These are phyloP conservation scores for Cruciata laevipes DNA, from an alignment of 257 asterid species.

Conservation along the genomic window DNA sequence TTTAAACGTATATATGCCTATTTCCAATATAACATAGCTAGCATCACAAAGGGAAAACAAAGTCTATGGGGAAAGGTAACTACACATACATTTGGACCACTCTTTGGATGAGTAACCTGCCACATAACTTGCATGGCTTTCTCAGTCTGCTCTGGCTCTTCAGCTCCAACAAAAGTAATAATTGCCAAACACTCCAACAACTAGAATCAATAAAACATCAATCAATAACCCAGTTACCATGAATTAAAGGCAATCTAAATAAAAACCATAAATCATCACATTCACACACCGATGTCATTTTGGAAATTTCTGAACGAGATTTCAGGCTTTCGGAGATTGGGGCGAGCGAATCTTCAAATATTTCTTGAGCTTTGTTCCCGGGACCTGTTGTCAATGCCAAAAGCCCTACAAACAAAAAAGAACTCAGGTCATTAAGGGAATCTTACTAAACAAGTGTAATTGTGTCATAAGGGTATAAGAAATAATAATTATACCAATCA, in stretches of 20 bases:
- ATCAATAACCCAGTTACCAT: not conserved
- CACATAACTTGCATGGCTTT: slow-evolving; percentile 87
- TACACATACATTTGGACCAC: slow-evolving; percentile 80
- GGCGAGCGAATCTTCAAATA: slow-evolving; percentile 72
- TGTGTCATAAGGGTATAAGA: not conserved
- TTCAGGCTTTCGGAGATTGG: slow-evolving; percentile 79
- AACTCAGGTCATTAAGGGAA: not conserved
- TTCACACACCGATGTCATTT: slow-evolving; percentile 52
- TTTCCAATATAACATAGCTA: not conserved
- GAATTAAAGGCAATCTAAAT: not conserved
- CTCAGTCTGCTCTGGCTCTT: slow-evolving; percentile 74
- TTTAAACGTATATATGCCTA: not conserved
- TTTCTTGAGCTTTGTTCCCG: slow-evolving; percentile 82
- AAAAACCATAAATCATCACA: not conserved
- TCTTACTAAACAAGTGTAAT: not conserved
- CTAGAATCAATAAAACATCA: slow-evolving; percentile 29
- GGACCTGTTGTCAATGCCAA: slow-evolving; percentile 82
- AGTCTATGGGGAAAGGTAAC: not conserved
- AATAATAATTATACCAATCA: slow-evolving; percentile 53
- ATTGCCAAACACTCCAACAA: slow-evolving; percentile 82
- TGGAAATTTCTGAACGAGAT: slow-evolving; percentile 57
- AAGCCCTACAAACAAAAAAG: slow-evolving; percentile 45
- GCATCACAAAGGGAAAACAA: not conserved
- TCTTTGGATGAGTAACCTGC: slow-evolving; percentile 89
- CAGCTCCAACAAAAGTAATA: slow-evolving; percentile 88